Evolutionary conservation across 768 basidiomycete species (phyloP).

Genomic region (Clitopilus hobsonii): DNA sequence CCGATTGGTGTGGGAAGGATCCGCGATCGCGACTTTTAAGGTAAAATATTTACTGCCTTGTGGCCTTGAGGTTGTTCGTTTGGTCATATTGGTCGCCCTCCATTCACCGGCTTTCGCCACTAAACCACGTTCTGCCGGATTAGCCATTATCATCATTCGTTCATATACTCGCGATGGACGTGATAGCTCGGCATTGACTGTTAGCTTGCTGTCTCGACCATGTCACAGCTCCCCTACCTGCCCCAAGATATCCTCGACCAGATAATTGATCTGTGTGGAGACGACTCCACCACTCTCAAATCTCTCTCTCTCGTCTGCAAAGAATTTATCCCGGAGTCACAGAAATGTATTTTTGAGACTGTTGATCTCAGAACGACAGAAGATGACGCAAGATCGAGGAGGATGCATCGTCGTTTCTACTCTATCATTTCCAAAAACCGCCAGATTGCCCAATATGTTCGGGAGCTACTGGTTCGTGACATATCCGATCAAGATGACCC

Average conservation of each 20-base stretch:
- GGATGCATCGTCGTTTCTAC: neutral
- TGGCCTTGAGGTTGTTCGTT: neutral
- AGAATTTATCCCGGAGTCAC: neutral
- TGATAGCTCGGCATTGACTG: neutral
- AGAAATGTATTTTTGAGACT: neutral
- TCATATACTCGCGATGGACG: neutral
- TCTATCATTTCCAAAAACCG: neutral
- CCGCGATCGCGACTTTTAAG: neutral
- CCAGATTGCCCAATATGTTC: neutral
- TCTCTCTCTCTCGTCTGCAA: neutral
- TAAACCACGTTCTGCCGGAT: neutral
- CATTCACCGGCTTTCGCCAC: neutral
- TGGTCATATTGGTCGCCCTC: neutral
- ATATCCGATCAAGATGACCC: neutral
- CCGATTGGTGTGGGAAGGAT: neutral
- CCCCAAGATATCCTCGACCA: neutral
- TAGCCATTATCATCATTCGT: neutral
- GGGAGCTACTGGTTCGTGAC: neutral
- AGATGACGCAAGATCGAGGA: neutral
- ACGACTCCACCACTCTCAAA: neutral
- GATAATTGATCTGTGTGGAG: neutral
- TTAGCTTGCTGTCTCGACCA: neutral
- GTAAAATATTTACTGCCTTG: neutral
- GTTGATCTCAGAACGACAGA: neutral
- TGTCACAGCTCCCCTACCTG: neutral